Evolutionary conservation across 805 yeast genomes (phyloP).

Genomic region (Kodamaea kaohsiungensis): DNA sequence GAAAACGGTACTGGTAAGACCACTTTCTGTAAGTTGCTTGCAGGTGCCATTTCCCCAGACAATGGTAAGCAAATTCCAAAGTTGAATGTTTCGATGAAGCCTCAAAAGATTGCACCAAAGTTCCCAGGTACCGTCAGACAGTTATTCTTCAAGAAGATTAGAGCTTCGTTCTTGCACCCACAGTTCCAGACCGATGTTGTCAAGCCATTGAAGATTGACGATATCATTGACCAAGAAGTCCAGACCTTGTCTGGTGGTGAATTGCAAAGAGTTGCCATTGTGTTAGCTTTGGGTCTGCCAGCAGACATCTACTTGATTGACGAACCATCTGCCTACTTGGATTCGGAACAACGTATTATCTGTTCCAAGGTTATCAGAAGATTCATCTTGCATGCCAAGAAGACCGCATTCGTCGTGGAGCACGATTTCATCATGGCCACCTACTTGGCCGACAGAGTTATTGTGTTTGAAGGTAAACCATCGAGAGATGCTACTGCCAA

Average conservation of each 20-base stretch:
- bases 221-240: slow-evolving; percentile 95
- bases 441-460: slow-evolving; percentile 96
- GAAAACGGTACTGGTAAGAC: slow-evolving; percentile 99
- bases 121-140: slow-evolving; percentile 99
- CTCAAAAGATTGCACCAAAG: slow-evolving; percentile 98
- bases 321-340: slow-evolving; percentile 98
- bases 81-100: slow-evolving; percentile 94
- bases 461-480: slow-evolving; percentile 96
- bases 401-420: slow-evolving; percentile 99
- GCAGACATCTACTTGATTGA: slow-evolving; percentile 97
- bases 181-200: slow-evolving; percentile 98
- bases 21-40: slow-evolving; percentile 91
- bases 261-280: slow-evolving; percentile 98
- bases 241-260: slow-evolving; percentile 99
- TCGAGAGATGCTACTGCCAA: slow-evolving; percentile 83
- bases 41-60: slow-evolving; percentile 92
- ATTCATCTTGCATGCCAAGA: slow-evolving; percentile 92
- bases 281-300: slow-evolving; percentile 86
- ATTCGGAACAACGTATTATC: slow-evolving; percentile 98
- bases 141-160: slow-evolving; percentile 92
- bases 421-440: slow-evolving; percentile 99
- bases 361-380: slow-evolving; percentile 98
- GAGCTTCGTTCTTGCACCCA: slow-evolving; percentile 90
- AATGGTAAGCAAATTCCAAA: slow-evolving; percentile 77
- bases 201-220: slow-evolving; percentile 91